Conservation (phyloP, 2,329 filamentous ascomycete species). For the Gnomoniopsis smithogilvyi region DNA sequence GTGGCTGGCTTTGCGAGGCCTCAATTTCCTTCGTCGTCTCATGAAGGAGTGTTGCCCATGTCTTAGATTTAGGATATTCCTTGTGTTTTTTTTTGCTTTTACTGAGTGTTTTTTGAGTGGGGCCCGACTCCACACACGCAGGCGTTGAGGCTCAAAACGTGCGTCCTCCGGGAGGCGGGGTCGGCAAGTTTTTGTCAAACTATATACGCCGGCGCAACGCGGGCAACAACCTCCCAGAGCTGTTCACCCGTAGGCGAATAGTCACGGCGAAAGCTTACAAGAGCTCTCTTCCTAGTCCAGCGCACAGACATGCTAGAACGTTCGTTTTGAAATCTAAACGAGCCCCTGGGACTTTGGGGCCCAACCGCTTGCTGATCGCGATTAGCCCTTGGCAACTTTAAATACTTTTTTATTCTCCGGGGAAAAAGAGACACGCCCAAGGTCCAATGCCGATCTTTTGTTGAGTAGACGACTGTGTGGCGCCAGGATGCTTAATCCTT, state of each 20-base stretch:
- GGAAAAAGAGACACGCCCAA: neutral
- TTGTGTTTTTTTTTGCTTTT: neutral
- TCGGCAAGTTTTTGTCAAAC: neutral
- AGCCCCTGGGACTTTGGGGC: neutral
- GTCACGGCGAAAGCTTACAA: no score
- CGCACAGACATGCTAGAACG: no score
- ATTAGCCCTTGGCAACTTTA: neutral
- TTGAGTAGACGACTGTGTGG: neutral
- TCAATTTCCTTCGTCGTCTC: neutral
- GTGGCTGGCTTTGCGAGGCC: no score
- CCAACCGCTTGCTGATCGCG: neutral
- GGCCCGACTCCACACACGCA: neutral
- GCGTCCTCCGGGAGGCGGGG: neutral
- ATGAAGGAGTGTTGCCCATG: neutral
- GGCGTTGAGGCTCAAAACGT: conserved; percentile 7
- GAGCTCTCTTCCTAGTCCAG: neutral
- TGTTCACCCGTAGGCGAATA: neutral
- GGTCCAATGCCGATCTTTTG: neutral
- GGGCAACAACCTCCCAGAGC: neutral
- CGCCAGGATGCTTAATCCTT: neutral
- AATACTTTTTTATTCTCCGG: neutral
- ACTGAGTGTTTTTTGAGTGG: neutral
- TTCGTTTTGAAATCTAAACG: neutral
- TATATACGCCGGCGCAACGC: neutral
- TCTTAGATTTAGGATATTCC: conserved; percentile 16